A percentile compares a stretch with the other conserved stretches of the same genome.
Conservation (phyloP, 345 rosid species). For the Triadica sebifera region DNA sequence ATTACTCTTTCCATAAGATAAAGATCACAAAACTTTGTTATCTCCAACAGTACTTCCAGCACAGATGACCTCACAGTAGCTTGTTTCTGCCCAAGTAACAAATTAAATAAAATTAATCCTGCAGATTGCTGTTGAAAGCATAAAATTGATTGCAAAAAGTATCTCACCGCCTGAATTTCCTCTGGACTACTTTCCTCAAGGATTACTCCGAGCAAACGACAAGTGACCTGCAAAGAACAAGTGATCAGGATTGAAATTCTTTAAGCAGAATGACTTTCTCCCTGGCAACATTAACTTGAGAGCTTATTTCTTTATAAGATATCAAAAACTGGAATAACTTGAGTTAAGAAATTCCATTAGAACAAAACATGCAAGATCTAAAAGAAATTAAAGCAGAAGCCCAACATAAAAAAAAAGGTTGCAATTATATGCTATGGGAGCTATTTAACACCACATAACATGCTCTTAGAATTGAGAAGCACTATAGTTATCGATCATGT, state of each 20-base stretch:
- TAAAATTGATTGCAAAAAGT: slow-evolving; percentile 5
- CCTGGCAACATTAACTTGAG: too few species aligned
- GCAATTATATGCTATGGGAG: background rate
- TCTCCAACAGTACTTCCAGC: slow-evolving; percentile 90
- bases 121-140: slow-evolving; percentile 14
- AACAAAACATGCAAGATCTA: background rate
- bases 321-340: background rate
- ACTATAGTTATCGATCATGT: background rate
- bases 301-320: too few species aligned
- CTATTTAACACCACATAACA: background rate
- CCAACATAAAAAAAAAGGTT: background rate
- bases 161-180: slow-evolving; percentile 64
- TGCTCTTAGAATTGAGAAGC: background rate
- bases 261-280: too few species aligned
- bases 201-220: slow-evolving; percentile 85
- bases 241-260: background rate
- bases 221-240: slow-evolving; percentile 63
- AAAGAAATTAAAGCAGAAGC: background rate
- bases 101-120: slow-evolving; percentile 12
- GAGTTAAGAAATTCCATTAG: too few species aligned
- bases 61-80: slow-evolving; percentile 86
- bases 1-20: slow-evolving; percentile 99
- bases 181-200: slow-evolving; percentile 90
- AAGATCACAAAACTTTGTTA: slow-evolving; percentile 84
- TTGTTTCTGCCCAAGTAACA: slow-evolving; percentile 52